These are phyloP conservation scores for Jatropha multifida DNA, from an alignment of 441 rosid species.

Conservation along the genomic window DNA sequence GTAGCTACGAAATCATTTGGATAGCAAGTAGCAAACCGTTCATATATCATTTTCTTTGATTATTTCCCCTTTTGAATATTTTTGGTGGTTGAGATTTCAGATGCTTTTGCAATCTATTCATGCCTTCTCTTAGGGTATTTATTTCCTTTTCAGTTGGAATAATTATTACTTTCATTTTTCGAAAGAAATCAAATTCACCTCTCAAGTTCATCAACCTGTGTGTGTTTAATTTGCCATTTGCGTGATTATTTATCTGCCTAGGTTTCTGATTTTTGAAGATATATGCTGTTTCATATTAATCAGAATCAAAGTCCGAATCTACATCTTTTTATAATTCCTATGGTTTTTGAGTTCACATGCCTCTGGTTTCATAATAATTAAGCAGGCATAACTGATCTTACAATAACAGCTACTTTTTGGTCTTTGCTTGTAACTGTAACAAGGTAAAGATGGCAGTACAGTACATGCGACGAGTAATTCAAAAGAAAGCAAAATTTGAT, in stretches of 20 bases:
- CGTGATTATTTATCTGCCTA: background rate
- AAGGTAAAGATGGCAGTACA: constrained; percentile 97
- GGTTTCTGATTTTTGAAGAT: background rate
- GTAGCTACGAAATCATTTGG: background rate
- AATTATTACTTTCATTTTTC: background rate
- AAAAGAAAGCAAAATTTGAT: constrained; percentile 91
- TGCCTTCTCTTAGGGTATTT: constrained; percentile 1
- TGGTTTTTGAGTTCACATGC: background rate
- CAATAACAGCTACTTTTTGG: constrained; percentile 17
- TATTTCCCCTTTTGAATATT: background rate
- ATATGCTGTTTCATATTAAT: background rate
- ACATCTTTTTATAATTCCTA: constrained; percentile 8
- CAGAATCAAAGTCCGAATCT: background rate
- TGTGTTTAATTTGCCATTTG: background rate
- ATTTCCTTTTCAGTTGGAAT: constrained; percentile 3
- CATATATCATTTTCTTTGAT: background rate
- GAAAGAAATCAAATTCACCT: background rate
- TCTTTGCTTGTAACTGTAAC: constrained; percentile 18
- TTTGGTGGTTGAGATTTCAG: background rate
- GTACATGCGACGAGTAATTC: constrained; percentile 87
- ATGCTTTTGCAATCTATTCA: constrained; percentile 3
- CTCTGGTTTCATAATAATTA: background rate
- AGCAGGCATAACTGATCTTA: background rate
- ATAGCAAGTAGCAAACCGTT: background rate
- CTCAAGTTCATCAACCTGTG: background rate